A percentile compares a stretch with the other conserved stretches of the same genome.
These are phyloP conservation scores for Botrytis byssoidea DNA, from an alignment of 2,329 filamentous ascomycete species.

Conservation along the genomic window DNA sequence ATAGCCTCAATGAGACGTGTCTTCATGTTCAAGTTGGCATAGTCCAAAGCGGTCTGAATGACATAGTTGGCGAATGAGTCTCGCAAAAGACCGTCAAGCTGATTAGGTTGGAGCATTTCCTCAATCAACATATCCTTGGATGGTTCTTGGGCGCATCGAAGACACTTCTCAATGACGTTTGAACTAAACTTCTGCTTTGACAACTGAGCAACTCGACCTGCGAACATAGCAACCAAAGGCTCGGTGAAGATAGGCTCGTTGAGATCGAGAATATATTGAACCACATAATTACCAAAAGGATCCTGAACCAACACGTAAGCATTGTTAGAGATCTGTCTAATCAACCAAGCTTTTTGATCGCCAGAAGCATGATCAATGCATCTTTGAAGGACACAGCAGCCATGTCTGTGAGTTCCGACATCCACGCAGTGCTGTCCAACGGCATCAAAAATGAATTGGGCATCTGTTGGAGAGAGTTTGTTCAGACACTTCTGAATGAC, in stretches of 20 bases:
- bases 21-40: slow-evolving; percentile 72
- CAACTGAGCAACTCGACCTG: slow-evolving; percentile 64
- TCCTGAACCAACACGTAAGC: slow-evolving; percentile 91
- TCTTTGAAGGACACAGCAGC: slow-evolving; percentile 95
- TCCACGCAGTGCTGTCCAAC: slow-evolving; percentile 83
- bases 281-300: slow-evolving; percentile 97
- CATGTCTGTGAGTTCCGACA: slow-evolving; percentile 94
- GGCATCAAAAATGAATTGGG: slow-evolving; percentile 95
- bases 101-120: slow-evolving; percentile 72
- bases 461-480: slow-evolving; percentile 79
- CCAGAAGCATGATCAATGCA: slow-evolving; percentile 97
- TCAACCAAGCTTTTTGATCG: slow-evolving; percentile 82
- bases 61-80: slow-evolving; percentile 98
- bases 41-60: slow-evolving; percentile 92
- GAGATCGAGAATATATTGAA: slow-evolving; percentile 97
- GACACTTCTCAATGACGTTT: slow-evolving; percentile 95
- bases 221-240: slow-evolving; percentile 80
- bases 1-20: slow-evolving; percentile 77
- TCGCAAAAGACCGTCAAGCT: slow-evolving; percentile 84
- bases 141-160: slow-evolving; percentile 75
- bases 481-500: slow-evolving; percentile 99
- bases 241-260: slow-evolving; percentile 86
- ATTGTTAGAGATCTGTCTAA: slow-evolving; percentile 81
- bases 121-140: slow-evolving; percentile 80
- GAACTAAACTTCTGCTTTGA: slow-evolving; percentile 99